phyloP scores from a whole-genome alignment of 2,329 filamentous ascomycete genomes.

The Talaromyces atroroseus region DNA sequence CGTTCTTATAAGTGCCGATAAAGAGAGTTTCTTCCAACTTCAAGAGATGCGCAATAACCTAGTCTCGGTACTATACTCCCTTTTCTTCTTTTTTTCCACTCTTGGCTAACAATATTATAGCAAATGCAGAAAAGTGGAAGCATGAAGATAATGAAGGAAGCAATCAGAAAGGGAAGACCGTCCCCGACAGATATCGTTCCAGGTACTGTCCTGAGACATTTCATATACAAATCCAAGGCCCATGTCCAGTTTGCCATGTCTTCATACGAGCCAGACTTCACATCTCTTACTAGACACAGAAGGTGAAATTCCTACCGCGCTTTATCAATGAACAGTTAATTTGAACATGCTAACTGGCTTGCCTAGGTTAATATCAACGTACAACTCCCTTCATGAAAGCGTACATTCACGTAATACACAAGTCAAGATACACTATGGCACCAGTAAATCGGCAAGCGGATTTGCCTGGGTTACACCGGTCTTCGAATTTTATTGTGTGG shows the following conservation, averaged over 20 bases:
- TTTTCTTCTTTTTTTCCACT: neutral
- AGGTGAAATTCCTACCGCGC: slow-evolving; percentile 36
- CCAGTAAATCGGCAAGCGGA: slow-evolving; percentile 68
- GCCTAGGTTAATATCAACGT: slow-evolving; percentile 67
- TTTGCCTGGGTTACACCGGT: slow-evolving; percentile 86
- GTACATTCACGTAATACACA: slow-evolving; percentile 81
- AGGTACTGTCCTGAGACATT: slow-evolving; percentile 77
- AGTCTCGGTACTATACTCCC: slow-evolving; percentile 43
- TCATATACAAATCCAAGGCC: slow-evolving; percentile 87
- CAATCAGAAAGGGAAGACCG: slow-evolving; percentile 66
- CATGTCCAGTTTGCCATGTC: slow-evolving; percentile 98
- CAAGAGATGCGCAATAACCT: slow-evolving; percentile 63
- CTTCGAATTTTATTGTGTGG: slow-evolving; percentile 95
- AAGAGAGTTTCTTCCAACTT: slow-evolving; percentile 88
- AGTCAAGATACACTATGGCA: slow-evolving; percentile 78
- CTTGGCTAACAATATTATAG: slow-evolving; percentile 22
- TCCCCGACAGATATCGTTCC: slow-evolving; percentile 69
- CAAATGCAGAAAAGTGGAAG: slow-evolving; percentile 72
- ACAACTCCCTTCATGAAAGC: slow-evolving; percentile 75
- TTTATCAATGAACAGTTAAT: slow-evolving; percentile 11
- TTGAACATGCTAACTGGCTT: slow-evolving; percentile 13
- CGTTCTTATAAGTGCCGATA: slow-evolving; percentile 84
- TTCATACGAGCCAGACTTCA: slow-evolving; percentile 66
- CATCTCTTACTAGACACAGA: slow-evolving; percentile 54
- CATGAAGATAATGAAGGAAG: slow-evolving; percentile 66